phyloP scores from a whole-genome alignment of 805 yeast genomes.

The Sugiyamaella americana region DNA sequence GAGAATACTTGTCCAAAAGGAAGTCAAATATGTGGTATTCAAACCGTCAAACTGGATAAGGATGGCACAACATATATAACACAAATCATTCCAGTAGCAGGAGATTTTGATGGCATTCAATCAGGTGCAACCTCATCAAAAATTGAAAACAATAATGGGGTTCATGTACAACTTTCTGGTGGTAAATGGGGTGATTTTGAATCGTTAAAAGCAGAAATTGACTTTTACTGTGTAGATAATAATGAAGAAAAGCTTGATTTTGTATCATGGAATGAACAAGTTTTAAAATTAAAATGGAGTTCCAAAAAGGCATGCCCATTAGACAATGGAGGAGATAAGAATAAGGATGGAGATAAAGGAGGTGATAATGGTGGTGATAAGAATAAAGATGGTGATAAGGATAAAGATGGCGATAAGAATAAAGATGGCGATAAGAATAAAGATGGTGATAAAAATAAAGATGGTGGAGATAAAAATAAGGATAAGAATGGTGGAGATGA shows the following conservation, averaged over 20 bases:
- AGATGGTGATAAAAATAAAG: conserved; percentile 13
- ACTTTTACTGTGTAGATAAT: conserved; percentile 26
- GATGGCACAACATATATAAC: conserved; percentile 39
- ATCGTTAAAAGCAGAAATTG: conserved; percentile 31
- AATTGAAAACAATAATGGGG: conserved; percentile 19
- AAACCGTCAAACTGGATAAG: conserved; percentile 48
- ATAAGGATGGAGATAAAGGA: conserved; percentile 10
- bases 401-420: conserved; percentile 23
- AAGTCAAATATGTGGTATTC: conserved; percentile 74
- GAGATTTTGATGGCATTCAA: conserved; percentile 29
- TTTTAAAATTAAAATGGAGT: conserved; percentile 16
- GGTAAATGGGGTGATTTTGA: conserved; percentile 65
- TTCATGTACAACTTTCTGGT: conserved; percentile 42
- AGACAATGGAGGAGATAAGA: conserved; percentile 8
- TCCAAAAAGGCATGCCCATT: conserved; percentile 24
- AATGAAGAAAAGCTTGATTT: conserved; percentile 7
- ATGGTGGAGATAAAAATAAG: conserved; percentile 28
- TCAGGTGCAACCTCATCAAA: conserved; percentile 22
- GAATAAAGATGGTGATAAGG: conserved; percentile 21
- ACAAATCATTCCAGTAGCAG: conserved; percentile 50
- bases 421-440: conserved; percentile 20
- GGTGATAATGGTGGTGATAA: conserved; percentile 19
- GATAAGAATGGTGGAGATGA: conserved; percentile 30
- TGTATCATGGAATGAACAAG: conserved; percentile 19
- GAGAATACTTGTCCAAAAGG: conserved; percentile 55